Conservation (phyloP, 768 basidiomycete species). For the Mrakia frigida region DNA sequence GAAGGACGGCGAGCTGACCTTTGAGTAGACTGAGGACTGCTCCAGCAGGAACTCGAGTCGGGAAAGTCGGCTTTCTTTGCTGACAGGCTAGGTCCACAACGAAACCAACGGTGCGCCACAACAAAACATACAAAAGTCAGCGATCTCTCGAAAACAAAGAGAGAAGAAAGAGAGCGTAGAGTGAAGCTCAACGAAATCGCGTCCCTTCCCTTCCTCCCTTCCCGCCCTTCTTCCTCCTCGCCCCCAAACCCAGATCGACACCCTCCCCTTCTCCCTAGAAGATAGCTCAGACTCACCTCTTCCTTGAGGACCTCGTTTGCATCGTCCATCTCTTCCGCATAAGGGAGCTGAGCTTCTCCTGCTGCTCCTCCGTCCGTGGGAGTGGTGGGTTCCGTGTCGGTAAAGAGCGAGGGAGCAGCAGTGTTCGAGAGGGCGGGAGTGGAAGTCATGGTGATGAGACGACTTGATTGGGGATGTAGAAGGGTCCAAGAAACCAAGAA, state of each 20-base stretch:
- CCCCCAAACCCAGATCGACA: neutral
- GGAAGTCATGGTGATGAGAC: neutral
- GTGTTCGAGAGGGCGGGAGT: constrained; percentile 21
- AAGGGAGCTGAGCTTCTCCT: neutral
- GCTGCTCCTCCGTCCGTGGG: neutral
- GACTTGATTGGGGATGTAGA: neutral
- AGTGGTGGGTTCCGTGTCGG: neutral
- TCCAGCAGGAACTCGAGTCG: constrained; percentile 65
- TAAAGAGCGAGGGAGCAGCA: neutral
- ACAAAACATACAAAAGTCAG: neutral
- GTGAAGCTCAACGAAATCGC: too few species aligned
- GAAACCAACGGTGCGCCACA: neutral
- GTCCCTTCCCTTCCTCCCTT: neutral
- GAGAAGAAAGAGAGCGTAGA: neutral
- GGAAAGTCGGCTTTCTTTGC: neutral
- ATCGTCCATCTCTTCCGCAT: neutral
- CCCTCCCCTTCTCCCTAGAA: neutral
- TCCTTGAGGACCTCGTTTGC: neutral
- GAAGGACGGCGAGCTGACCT: constrained; percentile 31
- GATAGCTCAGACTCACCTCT: neutral
- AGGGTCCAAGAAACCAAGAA: neutral
- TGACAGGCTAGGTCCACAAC: neutral
- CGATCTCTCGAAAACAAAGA: too few species aligned
- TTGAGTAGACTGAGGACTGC: constrained; percentile 70
- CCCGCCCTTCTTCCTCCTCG: neutral